Evolutionary conservation across 148 eudicot species (phyloP), one percentile per base, ranked within the genome.

Genomic region (Rhododendron vialii): DNA sequence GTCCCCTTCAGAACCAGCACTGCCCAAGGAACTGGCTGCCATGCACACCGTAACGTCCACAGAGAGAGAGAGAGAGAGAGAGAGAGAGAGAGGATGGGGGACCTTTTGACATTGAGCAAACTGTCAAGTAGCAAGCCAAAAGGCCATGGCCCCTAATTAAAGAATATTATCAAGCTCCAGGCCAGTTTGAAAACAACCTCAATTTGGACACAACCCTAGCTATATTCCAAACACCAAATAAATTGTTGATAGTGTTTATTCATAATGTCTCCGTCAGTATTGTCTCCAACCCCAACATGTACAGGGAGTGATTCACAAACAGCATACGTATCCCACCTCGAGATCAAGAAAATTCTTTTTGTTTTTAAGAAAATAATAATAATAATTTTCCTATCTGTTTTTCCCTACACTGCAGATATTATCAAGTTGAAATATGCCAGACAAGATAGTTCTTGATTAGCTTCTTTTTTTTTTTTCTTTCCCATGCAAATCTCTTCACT

Each of bases 41-140:
- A 26, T 26, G 33, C 74, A 67, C 36, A 67, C 69, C 30, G 8
- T 22, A 63, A 63, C 26, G 69, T 22, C 69, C 69, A 63, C 69
- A 63, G 1, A 57, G 63, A 96, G 91, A 57, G 63, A 55, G 18
- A 55, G 61, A 17, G 61, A 0, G 61, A 17, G 61, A 18, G 63
- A 4, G 63, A 57, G 63, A 18, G 63, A 57, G 33, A 26, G 15
- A 11, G 35, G 33, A 67, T 10, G 35, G 74, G 35, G 74, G 11
- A 3, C 35, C 17, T 67, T 67, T 67, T 28, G 35, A 28, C 35
- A 67, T 63, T 63, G 69, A 22, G 28, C 69, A 24, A 63, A 63
- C 69, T 63, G 69, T 63, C 69, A 63, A 63, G 11, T 63, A 63
- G 30, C 69, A 0, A 53, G 45, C 7, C 45, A 63, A 63, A n/a